A percentile compares a stretch with the other conserved stretches of the same genome.
These are phyloP conservation scores for Phytopythium mirpurense DNA, from an alignment of 352 stramenopile genomes.

Conservation along the genomic window DNA sequence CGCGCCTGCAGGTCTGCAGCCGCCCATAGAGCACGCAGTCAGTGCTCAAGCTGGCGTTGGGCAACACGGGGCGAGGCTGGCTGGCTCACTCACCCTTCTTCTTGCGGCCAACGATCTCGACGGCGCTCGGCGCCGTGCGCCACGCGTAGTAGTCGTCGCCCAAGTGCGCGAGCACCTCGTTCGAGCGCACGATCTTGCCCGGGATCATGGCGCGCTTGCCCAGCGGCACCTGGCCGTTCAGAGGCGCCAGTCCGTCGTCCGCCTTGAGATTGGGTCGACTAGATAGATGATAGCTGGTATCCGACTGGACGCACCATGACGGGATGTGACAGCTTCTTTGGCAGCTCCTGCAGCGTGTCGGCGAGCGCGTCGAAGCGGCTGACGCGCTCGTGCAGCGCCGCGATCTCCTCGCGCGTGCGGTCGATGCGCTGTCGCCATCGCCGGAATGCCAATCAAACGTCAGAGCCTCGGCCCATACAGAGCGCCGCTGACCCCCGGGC, in stretches of 20 bases:
- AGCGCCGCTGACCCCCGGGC: not conserved
- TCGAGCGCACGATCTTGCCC: conserved; percentile 78
- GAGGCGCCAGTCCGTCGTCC: too few species aligned
- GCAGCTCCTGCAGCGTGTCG: conserved; percentile 53
- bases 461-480: not conserved
- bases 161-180: conserved; percentile 78
- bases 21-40: not conserved
- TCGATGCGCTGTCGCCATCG: conserved; percentile 42
- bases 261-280: too few species aligned
- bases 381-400: conserved; percentile 46
- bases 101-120: conserved; percentile 69
- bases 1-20: conserved; percentile 35
- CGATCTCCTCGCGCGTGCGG: conserved; percentile 40
- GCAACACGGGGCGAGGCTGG: too few species aligned
- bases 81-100: conserved; percentile 73
- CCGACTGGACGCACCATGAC: conserved; percentile 50
- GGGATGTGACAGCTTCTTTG: conserved; percentile 69
- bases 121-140: conserved; percentile 53
- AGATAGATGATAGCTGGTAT: too few species aligned
- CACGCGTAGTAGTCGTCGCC: conserved; percentile 81
- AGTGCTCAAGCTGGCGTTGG: not conserved
- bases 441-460: not conserved
- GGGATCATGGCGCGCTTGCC: conserved; percentile 81
- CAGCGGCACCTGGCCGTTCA: conserved; percentile 65
- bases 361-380: conserved; percentile 49